Evolutionary conservation across 1,284 basidiomycete species (phyloP).

Genomic region (Coriolopsis trogii): DNA sequence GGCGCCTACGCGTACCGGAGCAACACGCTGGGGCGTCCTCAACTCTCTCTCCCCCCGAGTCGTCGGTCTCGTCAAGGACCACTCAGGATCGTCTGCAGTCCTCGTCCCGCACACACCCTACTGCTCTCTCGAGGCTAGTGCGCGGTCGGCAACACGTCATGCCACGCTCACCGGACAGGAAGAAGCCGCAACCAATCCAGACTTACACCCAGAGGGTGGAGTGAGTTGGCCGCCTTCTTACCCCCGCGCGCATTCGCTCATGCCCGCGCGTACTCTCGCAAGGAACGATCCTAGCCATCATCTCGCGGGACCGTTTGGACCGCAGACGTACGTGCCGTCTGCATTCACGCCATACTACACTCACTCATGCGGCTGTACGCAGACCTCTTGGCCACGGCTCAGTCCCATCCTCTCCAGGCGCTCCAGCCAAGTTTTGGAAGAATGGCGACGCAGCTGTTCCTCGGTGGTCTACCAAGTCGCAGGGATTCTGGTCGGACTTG

Average conservation of each 20-base stretch:
- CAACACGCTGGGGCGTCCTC: not conserved
- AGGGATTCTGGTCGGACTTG: constrained; percentile 50
- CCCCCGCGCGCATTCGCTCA: constrained; percentile 5
- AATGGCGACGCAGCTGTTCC: constrained; percentile 5
- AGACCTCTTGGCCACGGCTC: constrained; percentile 15
- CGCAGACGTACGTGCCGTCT: constrained; percentile 54
- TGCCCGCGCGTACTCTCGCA: constrained; percentile 8
- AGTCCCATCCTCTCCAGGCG: constrained; percentile 10
- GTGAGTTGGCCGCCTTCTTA: constrained; percentile 19
- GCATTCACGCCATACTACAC: not conserved
- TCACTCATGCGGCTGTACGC: not conserved
- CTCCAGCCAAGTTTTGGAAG: constrained; percentile 1
- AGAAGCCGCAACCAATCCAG: constrained; percentile 17
- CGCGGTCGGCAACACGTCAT: not conserved
- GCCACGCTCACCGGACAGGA: constrained; percentile 7
- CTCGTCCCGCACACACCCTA: too few relatives aligned
- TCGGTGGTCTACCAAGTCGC: constrained; percentile 27
- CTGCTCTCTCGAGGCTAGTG: not conserved
- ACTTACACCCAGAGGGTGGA: constrained; percentile 22
- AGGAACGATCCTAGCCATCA: constrained; percentile 61
- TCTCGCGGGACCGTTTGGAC: constrained; percentile 59
- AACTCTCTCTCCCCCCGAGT: too few relatives aligned
- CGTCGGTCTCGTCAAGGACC: not conserved
- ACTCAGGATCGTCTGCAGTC: too few relatives aligned
- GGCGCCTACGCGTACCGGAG: not conserved